Percentiles rank a stretch among this genome's conserved stretches.
phyloP scores from a whole-genome alignment of 2,329 filamentous ascomycete genomes.

The Phialocephala subalpina region DNA sequence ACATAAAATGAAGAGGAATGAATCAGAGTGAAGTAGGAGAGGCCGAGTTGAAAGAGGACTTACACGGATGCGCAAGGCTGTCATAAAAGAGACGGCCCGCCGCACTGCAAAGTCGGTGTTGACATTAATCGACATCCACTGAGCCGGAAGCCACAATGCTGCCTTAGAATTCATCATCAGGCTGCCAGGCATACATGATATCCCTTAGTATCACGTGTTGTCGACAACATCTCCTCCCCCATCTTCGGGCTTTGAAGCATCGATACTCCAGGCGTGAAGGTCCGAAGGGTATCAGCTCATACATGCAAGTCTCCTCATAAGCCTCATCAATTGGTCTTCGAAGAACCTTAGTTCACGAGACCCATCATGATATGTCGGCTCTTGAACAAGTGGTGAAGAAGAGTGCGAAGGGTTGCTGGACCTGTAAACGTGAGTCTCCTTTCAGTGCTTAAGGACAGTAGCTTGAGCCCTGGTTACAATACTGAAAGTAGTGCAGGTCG shows the following conservation, averaged over 20 bases:
- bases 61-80: neutral
- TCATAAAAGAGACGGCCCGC: neutral
- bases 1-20: neutral
- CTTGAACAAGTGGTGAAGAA: neutral
- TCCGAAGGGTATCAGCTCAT: too few relatives aligned
- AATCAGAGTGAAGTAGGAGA: neutral
- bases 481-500: neutral
- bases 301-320: too few relatives aligned
- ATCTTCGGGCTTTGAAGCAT: too few relatives aligned
- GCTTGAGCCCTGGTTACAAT: neutral
- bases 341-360: neutral
- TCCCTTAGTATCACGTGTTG: too few relatives aligned
- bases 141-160: neutral
- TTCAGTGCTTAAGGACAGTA: too few relatives aligned
- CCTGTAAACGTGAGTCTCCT: neutral
- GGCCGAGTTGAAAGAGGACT: neutral
- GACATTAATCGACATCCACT: constrained; percentile 1
- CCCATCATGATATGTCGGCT: neutral
- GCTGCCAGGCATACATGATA: neutral
- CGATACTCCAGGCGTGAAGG: too few relatives aligned
- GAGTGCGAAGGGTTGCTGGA: neutral
- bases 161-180: neutral
- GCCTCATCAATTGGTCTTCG: too few relatives aligned
- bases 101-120: neutral
- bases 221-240: too few relatives aligned